Base-by-base conservation (phyloP, 2,329 filamentous ascomycete genomes). In the Talaromyces piceae region DNA sequence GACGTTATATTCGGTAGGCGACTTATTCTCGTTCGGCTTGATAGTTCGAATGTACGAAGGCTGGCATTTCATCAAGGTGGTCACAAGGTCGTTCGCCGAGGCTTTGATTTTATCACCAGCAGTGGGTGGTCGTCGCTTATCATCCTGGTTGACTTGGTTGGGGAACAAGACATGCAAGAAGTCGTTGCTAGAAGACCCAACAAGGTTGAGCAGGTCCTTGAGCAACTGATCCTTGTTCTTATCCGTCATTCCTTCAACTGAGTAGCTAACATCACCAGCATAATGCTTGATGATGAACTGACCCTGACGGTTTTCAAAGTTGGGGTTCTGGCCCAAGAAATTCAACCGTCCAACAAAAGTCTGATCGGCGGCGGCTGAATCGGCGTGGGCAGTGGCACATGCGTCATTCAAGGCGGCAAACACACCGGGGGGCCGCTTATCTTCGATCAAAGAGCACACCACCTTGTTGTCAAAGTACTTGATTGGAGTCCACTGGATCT, bases 381-480 rank as follows among this genome's bases (percentile, higher is more conserved):
- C 93, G 44, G 93, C 93, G 68, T 96, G 91, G 4, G 93, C 93
- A n/a, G 93, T 97, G 61, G 94, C 95, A 58, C 93, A 97, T 45
- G 93, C 93, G 72, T 98, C 93, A 67, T 98, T 98, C 73, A 98
- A 76, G 3, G 91, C 91, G 5, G 93, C 93, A 65, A 98, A 96
- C 43, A 98, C 83, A 63, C 93, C 93, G 1, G 89, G 87, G 5
- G 93, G 93, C 49, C 91, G 79, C 65, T 86, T 83, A 65, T 94
- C 88, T 70, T 98, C 93, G 59, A 98, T 98, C 63, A 98, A 71
- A 55, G 96, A 93, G 67, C 93, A 98, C 52, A 98, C 93, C 45
- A 98, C 86, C 77, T 97, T 97, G 79, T 98, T 98, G 72, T 98
- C 93, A 62, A 97, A 98, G 72, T 97, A 98, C 63, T 93, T 94